These are phyloP conservation scores for Xylariales sp. DNA, from an alignment of 2,329 filamentous ascomycete species.

Conservation along the genomic window DNA sequence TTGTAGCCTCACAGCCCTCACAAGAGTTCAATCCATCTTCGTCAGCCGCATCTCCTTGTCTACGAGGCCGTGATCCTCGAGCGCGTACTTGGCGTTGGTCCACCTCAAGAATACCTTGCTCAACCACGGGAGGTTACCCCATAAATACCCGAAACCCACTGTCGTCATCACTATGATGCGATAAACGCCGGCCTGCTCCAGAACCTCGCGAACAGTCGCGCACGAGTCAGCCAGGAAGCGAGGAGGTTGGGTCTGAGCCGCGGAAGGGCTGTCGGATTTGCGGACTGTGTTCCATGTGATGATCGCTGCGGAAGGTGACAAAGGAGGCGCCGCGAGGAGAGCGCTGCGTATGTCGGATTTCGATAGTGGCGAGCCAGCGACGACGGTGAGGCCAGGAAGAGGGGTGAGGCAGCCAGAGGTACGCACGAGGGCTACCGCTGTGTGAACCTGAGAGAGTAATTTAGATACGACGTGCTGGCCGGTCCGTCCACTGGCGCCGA, in stretches of 20 bases:
- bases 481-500: slow-evolving; percentile 39
- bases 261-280: slow-evolving; percentile 35
- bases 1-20: slow-evolving; percentile 27
- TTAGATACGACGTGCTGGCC: slow-evolving; percentile 36
- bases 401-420: slow-evolving; percentile 21
- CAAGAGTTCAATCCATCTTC: slow-evolving; percentile 32
- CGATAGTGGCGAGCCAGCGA: slow-evolving; percentile 31
- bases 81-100: slow-evolving; percentile 35
- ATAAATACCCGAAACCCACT: slow-evolving; percentile 33
- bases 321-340: slow-evolving; percentile 17
- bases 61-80: slow-evolving; percentile 32
- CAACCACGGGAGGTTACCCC: slow-evolving; percentile 28
- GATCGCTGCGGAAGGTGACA: slow-evolving; percentile 27
- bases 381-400: slow-evolving; percentile 24
- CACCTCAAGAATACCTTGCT: slow-evolving; percentile 31
- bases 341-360: slow-evolving; percentile 28
- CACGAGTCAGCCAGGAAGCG: slow-evolving; percentile 33
- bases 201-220: slow-evolving; percentile 28
- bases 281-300: slow-evolving; percentile 35
- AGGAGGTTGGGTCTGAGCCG: slow-evolving; percentile 32
- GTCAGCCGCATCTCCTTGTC: slow-evolving; percentile 31
- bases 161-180: slow-evolving; percentile 36
- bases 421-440: slow-evolving; percentile 34
- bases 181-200: slow-evolving; percentile 25
- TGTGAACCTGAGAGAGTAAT: slow-evolving; percentile 32